Base-by-base conservation (phyloP, 2,329 filamentous ascomycete genomes). In the Fusarium ambrosium region DNA sequence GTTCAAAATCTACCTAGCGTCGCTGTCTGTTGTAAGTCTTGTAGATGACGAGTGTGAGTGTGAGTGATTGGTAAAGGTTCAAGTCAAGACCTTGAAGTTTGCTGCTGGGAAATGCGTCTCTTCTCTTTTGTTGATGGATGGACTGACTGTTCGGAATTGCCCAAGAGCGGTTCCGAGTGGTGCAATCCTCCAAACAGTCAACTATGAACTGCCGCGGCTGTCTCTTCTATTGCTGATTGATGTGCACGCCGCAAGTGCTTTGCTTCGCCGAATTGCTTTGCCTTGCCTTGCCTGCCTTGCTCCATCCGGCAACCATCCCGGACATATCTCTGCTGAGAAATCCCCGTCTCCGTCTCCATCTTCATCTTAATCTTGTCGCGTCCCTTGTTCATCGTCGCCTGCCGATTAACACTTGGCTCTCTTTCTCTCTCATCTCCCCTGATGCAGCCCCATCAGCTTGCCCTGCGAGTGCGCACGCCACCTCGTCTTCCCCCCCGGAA, bases 381-480 rank as follows among this genome's bases (percentile, higher is more conserved):
- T 66, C 45, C 67, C 69, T 73, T 75, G 72, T 59, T 59, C 41
- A 65, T 53, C 53, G 27, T 62, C 69, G 64, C 62, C 62, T 75
- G 48, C 69, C 45, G 59, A 65, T 63, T 45, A 73, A 63, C 48
- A 53, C 56, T 60, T 64, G 56, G 32, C 16, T 65, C 43, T 62
- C 70, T 22, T 34, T 34, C 60, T 62, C 53, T 39, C 36, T 53
- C 48, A 53, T 53, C 48, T 41, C 64, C 70, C 73, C 73, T 73
- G 66, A 36, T 68, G 56, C 59, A 68, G 66, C 63, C 62, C 67
- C 72, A 62, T 67, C 74, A 71, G 62, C 66, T 45, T 75, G 69
- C 62, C 62, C 60, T 70, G 61, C 65, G 61, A 73, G 69, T 70
- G 69, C 69, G 70, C 70, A 77, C 77, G 74, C 77, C 76, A 79